Evolutionary conservation across 2,329 filamentous ascomycete species (phyloP).

Genomic region (Diaporthe sp.): DNA sequence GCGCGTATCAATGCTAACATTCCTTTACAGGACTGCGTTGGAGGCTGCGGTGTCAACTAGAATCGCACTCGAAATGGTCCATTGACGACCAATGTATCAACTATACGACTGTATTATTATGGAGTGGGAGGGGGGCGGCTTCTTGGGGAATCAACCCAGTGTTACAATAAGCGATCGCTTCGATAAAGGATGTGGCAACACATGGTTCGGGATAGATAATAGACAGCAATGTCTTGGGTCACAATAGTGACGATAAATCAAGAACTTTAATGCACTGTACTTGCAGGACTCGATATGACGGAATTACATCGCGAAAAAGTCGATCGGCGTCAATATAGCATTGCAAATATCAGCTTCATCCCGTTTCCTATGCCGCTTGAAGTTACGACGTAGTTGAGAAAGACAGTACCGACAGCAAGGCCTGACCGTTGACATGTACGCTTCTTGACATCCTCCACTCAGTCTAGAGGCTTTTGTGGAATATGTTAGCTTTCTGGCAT

Average conservation of each 20-base stretch:
- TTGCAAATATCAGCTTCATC: neutral
- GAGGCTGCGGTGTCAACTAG: conserved; percentile 16
- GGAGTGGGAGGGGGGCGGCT: neutral
- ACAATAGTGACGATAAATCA: neutral
- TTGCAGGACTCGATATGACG: neutral
- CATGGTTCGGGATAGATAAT: neutral
- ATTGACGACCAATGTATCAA: neutral
- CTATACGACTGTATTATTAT: neutral
- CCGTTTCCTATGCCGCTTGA: neutral
- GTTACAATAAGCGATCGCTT: neutral
- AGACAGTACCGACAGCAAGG: neutral
- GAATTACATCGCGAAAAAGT: too few relatives aligned
- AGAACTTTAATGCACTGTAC: neutral
- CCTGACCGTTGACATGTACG: neutral
- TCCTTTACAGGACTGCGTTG: neutral
- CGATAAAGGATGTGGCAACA: neutral
- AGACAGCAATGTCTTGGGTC: conserved; percentile 29
- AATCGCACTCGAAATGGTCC: too few relatives aligned
- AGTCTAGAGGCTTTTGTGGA: neutral
- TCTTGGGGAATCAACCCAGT: neutral
- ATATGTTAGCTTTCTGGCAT: neutral
- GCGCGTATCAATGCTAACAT: neutral
- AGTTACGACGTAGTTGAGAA: neutral
- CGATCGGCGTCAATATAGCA: too few relatives aligned
- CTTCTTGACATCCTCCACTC: neutral